A percentile compares a stretch with the other conserved stretches of the same genome.
phyloP scores from a whole-genome alignment of 106 monocot species.

The Dioscorea alata region DNA sequence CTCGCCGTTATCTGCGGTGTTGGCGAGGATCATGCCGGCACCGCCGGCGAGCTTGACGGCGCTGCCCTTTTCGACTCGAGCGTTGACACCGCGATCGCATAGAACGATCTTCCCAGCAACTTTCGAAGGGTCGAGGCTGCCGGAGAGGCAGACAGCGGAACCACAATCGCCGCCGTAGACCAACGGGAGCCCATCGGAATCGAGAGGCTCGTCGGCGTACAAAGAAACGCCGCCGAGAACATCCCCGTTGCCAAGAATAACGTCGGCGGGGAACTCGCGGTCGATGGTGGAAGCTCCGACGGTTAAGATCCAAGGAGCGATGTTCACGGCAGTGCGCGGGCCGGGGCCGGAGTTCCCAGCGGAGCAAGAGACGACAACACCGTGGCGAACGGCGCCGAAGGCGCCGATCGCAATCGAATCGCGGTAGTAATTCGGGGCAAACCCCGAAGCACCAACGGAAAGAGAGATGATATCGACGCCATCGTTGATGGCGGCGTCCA shows the following conservation, averaged over 20 bases:
- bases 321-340: slow-evolving; percentile 46
- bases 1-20: slow-evolving; percentile 60
- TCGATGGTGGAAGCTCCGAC: slow-evolving; percentile 90
- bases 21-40: slow-evolving; percentile 79
- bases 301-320: slow-evolving; percentile 91
- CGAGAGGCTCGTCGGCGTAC: slow-evolving; percentile 42
- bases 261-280: slow-evolving; percentile 82
- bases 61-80: slow-evolving; percentile 68
- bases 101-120: slow-evolving; percentile 78
- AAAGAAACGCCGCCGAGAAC: slow-evolving; percentile 59
- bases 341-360: slow-evolving; percentile 82
- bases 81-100: slow-evolving; percentile 70
- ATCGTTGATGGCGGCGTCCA: slow-evolving; percentile 69
- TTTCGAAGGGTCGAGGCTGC: slow-evolving; percentile 33
- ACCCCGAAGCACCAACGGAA: slow-evolving; percentile 61
- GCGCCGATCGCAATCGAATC: slow-evolving; percentile 75
- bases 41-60: slow-evolving; percentile 85
- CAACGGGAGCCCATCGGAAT: slow-evolving; percentile 24
- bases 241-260: slow-evolving; percentile 49
- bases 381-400: slow-evolving; percentile 57
- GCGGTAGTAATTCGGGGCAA: slow-evolving; percentile 33
- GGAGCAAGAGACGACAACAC: slow-evolving; percentile 71
- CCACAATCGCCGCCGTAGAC: slow-evolving; percentile 56
- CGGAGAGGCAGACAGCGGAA: slow-evolving; percentile 43
- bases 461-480: slow-evolving; percentile 86